Evolutionary conservation across 1,284 basidiomycete genomes (phyloP).

Genomic region (Inonotus hispidus): DNA sequence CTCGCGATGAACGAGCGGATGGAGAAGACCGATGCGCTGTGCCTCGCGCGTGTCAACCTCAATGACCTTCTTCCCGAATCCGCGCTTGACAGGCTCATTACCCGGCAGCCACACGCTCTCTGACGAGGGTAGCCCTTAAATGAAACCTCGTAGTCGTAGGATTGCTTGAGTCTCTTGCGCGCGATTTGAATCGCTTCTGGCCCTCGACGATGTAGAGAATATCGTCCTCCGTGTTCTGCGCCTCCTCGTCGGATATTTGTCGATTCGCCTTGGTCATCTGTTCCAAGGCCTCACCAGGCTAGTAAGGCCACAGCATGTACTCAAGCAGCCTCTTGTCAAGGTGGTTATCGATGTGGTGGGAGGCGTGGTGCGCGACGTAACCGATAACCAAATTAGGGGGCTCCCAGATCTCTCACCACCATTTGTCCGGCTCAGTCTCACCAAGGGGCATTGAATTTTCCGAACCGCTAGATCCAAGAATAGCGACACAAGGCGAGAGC

Average conservation of each 20-base stretch:
- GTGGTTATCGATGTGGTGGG: conserved; percentile 98
- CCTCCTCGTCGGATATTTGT: conserved; percentile 83
- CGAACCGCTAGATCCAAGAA: conserved; percentile 96
- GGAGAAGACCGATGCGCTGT: conserved; percentile 92
- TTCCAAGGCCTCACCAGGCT: conserved; percentile 97
- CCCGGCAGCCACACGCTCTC: conserved; percentile 97
- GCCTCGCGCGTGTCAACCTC: conserved; percentile 98
- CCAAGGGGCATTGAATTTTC: conserved; percentile 98
- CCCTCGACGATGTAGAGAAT: conserved; percentile 83
- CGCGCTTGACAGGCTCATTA: conserved; percentile 95
- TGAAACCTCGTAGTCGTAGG: conserved; percentile 95
- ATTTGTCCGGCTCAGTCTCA: conserved; percentile 94
- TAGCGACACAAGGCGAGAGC: conserved; percentile 93
- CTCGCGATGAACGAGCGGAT: conserved; percentile 94
- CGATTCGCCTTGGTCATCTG: conserved; percentile 92
- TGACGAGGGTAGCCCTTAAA: conserved; percentile 91
- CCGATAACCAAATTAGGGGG: conserved; percentile 99
- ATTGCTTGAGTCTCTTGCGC: conserved; percentile 99
- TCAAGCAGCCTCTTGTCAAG: conserved; percentile 98
- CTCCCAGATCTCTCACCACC: conserved; percentile 98
- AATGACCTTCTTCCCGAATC: conserved; percentile 98
- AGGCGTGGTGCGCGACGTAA: conserved; percentile 97
- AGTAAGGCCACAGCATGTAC: conserved; percentile 99
- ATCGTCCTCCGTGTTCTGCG: conserved; percentile 96
- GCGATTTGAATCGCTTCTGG: conserved; percentile 80